Percentiles rank a stretch among this genome's conserved stretches.
phyloP scores from a whole-genome alignment of 495 filamentous ascomycete genomes.

The Daldinia bambusicola region DNA sequence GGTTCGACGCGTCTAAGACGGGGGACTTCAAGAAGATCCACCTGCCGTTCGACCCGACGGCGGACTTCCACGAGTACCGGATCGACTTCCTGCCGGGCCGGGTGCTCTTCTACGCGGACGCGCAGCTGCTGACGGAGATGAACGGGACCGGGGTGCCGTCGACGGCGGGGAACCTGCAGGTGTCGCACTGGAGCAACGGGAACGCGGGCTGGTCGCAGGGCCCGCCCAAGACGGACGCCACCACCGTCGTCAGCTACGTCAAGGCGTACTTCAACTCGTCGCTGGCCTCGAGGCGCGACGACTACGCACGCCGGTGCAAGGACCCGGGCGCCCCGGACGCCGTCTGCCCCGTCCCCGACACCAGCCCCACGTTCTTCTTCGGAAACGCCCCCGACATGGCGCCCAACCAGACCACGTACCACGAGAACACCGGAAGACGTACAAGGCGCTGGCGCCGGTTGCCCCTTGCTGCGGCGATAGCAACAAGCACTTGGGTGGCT shows the following conservation, averaged over 20 bases:
- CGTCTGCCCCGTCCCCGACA: slow-evolving; percentile 69
- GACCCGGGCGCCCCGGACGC: slow-evolving; percentile 52
- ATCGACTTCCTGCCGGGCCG: slow-evolving; percentile 73
- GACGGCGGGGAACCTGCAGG: slow-evolving; percentile 68
- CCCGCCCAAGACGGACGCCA: slow-evolving; percentile 69
- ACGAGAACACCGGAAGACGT: slow-evolving; percentile 27
- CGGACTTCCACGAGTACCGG: slow-evolving; percentile 76
- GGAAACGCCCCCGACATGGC: slow-evolving; percentile 62
- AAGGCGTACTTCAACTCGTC: slow-evolving; percentile 84
- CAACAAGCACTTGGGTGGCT: slow-evolving; percentile 34
- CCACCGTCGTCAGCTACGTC: slow-evolving; percentile 69
- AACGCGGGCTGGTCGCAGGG: slow-evolving; percentile 73
- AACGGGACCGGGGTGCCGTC: slow-evolving; percentile 64
- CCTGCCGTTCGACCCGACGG: slow-evolving; percentile 70
- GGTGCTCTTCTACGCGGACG: slow-evolving; percentile 75
- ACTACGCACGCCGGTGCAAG: slow-evolving; percentile 62
- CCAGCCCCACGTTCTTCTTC: slow-evolving; percentile 69
- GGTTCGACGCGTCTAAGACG: slow-evolving; percentile 67
- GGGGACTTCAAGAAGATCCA: slow-evolving; percentile 62
- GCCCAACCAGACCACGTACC: slow-evolving; percentile 66
- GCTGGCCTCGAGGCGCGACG: slow-evolving; percentile 50
- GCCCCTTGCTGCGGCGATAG: slow-evolving; percentile 31
- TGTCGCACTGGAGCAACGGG: slow-evolving; percentile 84
- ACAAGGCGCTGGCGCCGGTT: slow-evolving; percentile 19
- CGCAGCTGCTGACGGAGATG: slow-evolving; percentile 64